These are phyloP conservation scores for Candida hungchunana DNA, from an alignment of 805 yeast species.

Conservation along the genomic window DNA sequence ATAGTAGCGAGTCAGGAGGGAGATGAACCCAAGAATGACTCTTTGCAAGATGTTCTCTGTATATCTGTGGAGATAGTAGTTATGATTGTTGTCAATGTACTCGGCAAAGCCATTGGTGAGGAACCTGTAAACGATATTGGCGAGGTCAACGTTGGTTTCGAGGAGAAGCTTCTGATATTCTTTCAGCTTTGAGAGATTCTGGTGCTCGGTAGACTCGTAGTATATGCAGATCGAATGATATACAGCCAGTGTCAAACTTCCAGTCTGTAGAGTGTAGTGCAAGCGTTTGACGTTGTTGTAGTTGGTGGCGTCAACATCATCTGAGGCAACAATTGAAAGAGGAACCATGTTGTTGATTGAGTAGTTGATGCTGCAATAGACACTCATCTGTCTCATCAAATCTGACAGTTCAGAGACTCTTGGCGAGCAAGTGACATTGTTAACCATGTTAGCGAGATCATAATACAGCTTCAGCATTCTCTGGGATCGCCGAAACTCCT, in stretches of 20 bases:
- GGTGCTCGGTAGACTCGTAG: slow-evolving; percentile 17
- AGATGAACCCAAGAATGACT: slow-evolving; percentile 13
- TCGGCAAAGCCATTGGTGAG: slow-evolving; percentile 13
- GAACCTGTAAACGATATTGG: slow-evolving; percentile 16
- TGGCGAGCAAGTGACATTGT: slow-evolving; percentile 16
- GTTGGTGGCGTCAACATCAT: slow-evolving; percentile 7
- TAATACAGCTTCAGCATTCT: slow-evolving; percentile 15
- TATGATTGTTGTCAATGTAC: slow-evolving; percentile 16
- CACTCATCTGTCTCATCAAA: slow-evolving; percentile 14
- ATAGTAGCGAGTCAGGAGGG: slow-evolving; percentile 17
- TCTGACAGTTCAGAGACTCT: slow-evolving; percentile 17
- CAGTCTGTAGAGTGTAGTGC: slow-evolving; percentile 16
- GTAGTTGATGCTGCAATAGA: slow-evolving; percentile 17
- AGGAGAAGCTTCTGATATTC: slow-evolving; percentile 7
- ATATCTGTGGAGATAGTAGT: slow-evolving; percentile 16
- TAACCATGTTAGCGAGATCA: slow-evolving; percentile 19
- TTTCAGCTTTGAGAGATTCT: slow-evolving; percentile 12
- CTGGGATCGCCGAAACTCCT: slow-evolving; percentile 18
- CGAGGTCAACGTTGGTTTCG: slow-evolving; percentile 11
- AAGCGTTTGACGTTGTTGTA: slow-evolving; percentile 15
- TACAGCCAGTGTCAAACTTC: slow-evolving; percentile 17
- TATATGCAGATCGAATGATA: slow-evolving; percentile 20
- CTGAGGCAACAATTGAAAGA: slow-evolving; percentile 1
- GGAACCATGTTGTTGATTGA: slow-evolving; percentile 7
- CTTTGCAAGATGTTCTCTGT: slow-evolving; percentile 20